Evolutionary conservation across 2,329 filamentous ascomycete genomes (phyloP), one percentile per base, ranked within the genome.

Genomic region (Trichoderma simmonsii): DNA sequence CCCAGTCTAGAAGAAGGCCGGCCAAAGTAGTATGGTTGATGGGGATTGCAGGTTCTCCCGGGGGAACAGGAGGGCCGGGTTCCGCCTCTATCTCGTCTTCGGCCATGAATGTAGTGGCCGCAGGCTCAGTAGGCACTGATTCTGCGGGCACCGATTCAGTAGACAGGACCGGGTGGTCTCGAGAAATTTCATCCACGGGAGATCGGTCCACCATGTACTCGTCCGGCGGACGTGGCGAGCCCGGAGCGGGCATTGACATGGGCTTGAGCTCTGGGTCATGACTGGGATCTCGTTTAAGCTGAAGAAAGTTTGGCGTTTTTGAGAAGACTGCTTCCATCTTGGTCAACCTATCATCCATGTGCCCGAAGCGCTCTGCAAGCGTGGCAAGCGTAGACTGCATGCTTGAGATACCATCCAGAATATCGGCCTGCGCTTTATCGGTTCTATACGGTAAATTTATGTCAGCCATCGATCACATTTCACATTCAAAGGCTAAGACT

Each of bases 1-100:
- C 87, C 90, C 92, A 94, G 61, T 88, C 86, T 32, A 98, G 83
- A 21, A 98, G 84, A 74, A 94, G 89, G 65, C 96, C 93, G 1
- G 94, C 94, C n/a, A 94, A 89, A 0, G 95, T 98, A 0, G 93
- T 97, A 78, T 98, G 95, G 75, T 97, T 93, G 32, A 91, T 88
- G 1, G 94, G 93, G 71, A 97, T 93, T 2, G 92, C 89, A 15
- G 92, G 88, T 75, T 90, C 87, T 61, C 89, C 90, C 1, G 87
- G 86, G 14, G 82, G 83, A 7, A 88, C 86, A 12, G 85, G 82
- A 8, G 85, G 85, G 8, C 86, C 85, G 24, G 87, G 86, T 59
- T 87, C 85, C 2, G 82, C 82, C 71, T 89, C 86, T 65, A 84
- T 80, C 67, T 86, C 84, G 36, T 88, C 85, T 51, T 86, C 86